These are phyloP conservation scores for Tulasnella sp. DNA, from an alignment of 768 basidiomycete genomes.

Conservation along the genomic window DNA sequence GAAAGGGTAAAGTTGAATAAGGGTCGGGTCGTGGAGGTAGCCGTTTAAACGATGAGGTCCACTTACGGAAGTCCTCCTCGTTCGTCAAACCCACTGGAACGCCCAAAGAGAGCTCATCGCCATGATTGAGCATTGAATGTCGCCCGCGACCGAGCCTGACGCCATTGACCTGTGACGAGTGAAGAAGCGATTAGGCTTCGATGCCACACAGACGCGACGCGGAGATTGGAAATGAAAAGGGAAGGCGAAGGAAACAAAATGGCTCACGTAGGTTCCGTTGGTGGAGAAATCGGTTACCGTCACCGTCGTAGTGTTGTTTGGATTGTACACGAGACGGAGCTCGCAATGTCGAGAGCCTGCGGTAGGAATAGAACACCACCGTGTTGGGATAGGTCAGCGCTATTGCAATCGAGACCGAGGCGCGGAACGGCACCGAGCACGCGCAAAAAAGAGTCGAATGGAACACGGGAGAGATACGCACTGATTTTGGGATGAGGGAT, in stretches of 20 bases:
- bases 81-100: conserved; percentile 46
- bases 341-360: conserved; percentile 56
- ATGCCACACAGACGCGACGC: neutral
- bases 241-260: neutral
- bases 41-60: conserved; percentile 11
- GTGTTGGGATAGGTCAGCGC: neutral
- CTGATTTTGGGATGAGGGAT: conserved; percentile 72
- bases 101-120: conserved; percentile 87
- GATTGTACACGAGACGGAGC: conserved; percentile 58
- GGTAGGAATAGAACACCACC: neutral
- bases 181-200: neutral
- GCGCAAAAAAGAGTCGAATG: neutral
- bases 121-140: conserved; percentile 60
- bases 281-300: conserved; percentile 57
- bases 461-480: conserved; percentile 42
- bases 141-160: conserved; percentile 56
- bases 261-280: conserved; percentile 62
- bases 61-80: conserved; percentile 72
- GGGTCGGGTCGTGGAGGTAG: neutral
- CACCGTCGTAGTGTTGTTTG: conserved; percentile 44
- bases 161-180: conserved; percentile 56
- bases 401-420: neutral
- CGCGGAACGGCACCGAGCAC: neutral
- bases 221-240: neutral
- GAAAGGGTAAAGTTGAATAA: neutral